Base-by-base conservation (phyloP, 23 red algal genomes). In the Gracilaria domingensis region DNA sequence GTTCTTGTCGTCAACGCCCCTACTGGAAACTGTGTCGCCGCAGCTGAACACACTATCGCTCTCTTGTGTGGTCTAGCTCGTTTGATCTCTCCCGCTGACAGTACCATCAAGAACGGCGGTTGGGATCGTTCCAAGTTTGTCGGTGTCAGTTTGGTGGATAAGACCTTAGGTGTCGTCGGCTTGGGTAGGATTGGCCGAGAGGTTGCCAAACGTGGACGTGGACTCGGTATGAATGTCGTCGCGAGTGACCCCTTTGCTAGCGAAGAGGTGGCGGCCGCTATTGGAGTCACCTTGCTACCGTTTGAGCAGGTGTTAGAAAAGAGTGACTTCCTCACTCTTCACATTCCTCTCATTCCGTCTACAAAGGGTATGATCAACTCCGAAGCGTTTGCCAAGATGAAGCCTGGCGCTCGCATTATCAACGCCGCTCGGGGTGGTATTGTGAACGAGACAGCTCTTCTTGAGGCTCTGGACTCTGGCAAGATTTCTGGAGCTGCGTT, bases 1-100 rank as follows among this genome's bases (percentile, higher is more conserved):
- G 91, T 99, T 54, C 81, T 99, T 14, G 97, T 99, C 42, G 97
- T 99, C 34, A 99, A 99, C 42, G 97, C 97, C 29, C 97, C 97
- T 8, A 99, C 97, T 0, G 97, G 97, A 50, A 99, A 99, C 77
- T 99, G 97, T 75, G 73, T 99, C 51, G 97, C 97, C 25, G 97
- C 97, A 48, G 97, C 97, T 24, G 97, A 99, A 85, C 97, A 99
- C 69, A 87, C 97, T 26, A 93, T 99, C 42, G 97, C 97, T 49
- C 86, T 96, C 64, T 56, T 99, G 58, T 93, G 90, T 29, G 60
- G 85, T 16, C 28, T 96, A 38, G 80, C 91, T n/a, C 64, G 97
- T 25, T 66, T 86, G n/a, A 76, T 99, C 61, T 64, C 89, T 47
- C 85, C 82, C 0, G 97, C 97, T 61, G 97, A 99, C 80, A 81